Base-by-base conservation (phyloP, 768 basidiomycete genomes). In the Tephrocybe rancida region DNA sequence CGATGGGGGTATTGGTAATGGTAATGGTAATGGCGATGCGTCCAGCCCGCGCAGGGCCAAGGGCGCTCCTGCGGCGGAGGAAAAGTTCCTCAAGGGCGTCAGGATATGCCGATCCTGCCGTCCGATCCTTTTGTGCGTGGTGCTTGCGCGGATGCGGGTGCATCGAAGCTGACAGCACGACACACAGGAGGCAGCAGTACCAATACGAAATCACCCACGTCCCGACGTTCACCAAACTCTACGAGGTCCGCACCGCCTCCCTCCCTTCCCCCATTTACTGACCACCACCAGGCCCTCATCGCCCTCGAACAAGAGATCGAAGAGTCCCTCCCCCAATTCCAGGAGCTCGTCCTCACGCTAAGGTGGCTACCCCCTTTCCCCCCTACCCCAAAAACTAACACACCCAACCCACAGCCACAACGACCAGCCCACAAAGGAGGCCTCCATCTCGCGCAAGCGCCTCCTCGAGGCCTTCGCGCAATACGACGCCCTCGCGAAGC, bases 261-360 rank as follows among this genome's bases (percentile, higher is more conserved):
- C 32, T 25, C 27, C 39, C 21, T n/a, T 38, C 39, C 43, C 49
- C 21, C 42, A 37, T 42, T 21, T 27, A 10, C 44, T 38, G 37
- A 37, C 38, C 9, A 35, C 25, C 18, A 37, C 6, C 68, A 93
- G 81, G 81, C 82, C 1, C 85, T 98, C 55, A 72, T 92, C 32
- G 67, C 63, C 34, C 72, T 97, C 7, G 95, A 99, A 72, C 80
- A 82, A 48, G 95, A 98, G 60, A 95, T 98, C n/a, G 90, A 93
- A 65, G 88, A 88, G 27, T 73, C 84, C 2, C 77, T 98, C 3
- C 93, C 94, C 3, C 84, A 87, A 57, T 95, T 96, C 66, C 92
- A 96, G 61, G 94, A 96, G 63, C 76, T 95, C 22, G 68, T 97
- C 25, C 67, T 89, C 37, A 82, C 78, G 9, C 74, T 95, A 30